Base-by-base conservation (phyloP, 441 rosid species). In the Erysimum pusillum region DNA sequence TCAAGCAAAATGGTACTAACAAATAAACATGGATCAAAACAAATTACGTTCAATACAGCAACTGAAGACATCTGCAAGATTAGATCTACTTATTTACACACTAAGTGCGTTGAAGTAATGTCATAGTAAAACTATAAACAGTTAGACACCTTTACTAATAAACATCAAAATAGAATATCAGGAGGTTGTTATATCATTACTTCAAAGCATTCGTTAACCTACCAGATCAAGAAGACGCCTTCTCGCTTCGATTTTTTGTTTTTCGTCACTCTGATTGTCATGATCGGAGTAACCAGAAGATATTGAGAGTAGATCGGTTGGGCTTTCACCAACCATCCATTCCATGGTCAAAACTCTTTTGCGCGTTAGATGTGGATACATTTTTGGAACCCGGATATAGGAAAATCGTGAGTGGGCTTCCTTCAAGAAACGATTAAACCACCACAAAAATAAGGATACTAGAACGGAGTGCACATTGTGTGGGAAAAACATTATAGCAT, bases 321-420 rank as follows among this genome's bases (percentile, higher is more conserved):
- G 90, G 80, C 94, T 91, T 73, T 92, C 98, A 49, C 99, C 99
- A 78, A 48, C 90, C 70, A 95, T 90, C 99, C 99, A 95, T 81
- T 95, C 99, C 99, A 95, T 90, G n/a, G 99, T 95, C 85, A 92
- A 83, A 79, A 92, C 91, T 83, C 96, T 86, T 87, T 91, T 95
- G 61, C 90, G 77, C 49, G 82, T 88, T 79, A 95, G 81, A 83
- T 90, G 82, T 59, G 71, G 78, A 76, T 77, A 85, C 57, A 95
- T 85, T 83, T 88, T 92, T 71, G 99, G 99, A 79, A 87, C 87
- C 48, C 79, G 76, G 51, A 95, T 95, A 73, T 90, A 91, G 1
- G 86, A 63, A 78, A 82, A 89, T 25, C 54, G 77, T 51, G 94
- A 85, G 86, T 95, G 98, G 36, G 86, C 86, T 85, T 89, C 94